A percentile compares a stretch with the other conserved stretches of the same genome.
phyloP scores from a whole-genome alignment of 495 filamentous ascomycete species.

The Penicillium canescens region DNA sequence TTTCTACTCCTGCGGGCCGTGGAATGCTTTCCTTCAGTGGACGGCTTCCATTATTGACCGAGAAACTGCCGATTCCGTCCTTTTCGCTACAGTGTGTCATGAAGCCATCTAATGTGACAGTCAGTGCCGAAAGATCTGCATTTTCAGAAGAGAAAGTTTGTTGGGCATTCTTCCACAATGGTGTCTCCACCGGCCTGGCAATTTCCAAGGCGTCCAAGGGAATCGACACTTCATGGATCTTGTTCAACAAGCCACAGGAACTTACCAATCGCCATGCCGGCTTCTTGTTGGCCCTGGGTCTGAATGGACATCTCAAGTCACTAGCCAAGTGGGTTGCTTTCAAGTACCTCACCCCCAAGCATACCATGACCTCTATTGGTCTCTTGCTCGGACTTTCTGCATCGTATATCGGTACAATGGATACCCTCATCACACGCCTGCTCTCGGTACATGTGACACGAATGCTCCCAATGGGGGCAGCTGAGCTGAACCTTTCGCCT shows the following conservation, averaged over 20 bases:
- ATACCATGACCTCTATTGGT: constrained; percentile 98
- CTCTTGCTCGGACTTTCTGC: constrained; percentile 88
- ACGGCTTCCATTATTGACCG: constrained; percentile 80
- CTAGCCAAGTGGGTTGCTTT: constrained; percentile 98
- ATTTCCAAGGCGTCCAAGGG: constrained; percentile 88
- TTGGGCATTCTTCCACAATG: constrained; percentile 98
- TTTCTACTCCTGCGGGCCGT: constrained; percentile 83
- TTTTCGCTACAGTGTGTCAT: constrained; percentile 89
- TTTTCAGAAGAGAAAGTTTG: constrained; percentile 94
- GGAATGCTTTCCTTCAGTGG: constrained; percentile 83
- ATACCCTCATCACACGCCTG: constrained; percentile 88
- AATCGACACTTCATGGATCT: constrained; percentile 97
- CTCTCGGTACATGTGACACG: constrained; percentile 96
- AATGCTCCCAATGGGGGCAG: constrained; percentile 87
- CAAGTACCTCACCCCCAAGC: constrained; percentile 97
- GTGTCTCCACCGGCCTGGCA: constrained; percentile 84
- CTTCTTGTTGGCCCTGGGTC: constrained; percentile 85
- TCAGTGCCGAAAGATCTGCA: constrained; percentile 77
- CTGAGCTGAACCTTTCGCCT: constrained; percentile 89
- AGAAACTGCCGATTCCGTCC: constrained; percentile 80
- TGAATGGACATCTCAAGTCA: constrained; percentile 90
- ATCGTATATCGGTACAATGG: constrained; percentile 95
- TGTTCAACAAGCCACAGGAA: constrained; percentile 95
- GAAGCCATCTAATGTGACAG: constrained; percentile 85
- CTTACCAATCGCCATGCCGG: constrained; percentile 92